Evolutionary conservation across 768 basidiomycete species (phyloP).

Genomic region (Russula brevipes): DNA sequence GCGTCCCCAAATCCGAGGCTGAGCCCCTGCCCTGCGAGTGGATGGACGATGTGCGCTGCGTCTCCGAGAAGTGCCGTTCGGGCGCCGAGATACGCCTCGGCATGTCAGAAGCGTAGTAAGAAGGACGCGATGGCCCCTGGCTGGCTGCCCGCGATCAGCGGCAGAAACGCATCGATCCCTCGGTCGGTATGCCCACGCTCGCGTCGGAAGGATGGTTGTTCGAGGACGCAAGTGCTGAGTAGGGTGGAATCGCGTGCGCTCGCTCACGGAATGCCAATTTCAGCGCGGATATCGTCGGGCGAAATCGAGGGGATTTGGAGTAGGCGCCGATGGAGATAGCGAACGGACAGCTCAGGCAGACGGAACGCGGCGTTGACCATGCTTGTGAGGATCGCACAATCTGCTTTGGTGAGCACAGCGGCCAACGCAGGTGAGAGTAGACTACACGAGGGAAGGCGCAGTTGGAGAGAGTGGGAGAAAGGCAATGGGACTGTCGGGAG

Average conservation of each 20-base stretch:
- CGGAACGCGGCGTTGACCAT: conserved; percentile 94
- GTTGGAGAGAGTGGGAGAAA: conserved; percentile 84
- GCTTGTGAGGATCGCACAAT: conserved; percentile 48
- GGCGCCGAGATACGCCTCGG: conserved; percentile 80
- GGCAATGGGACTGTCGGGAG: conserved; percentile 89
- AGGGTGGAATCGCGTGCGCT: conserved; percentile 57
- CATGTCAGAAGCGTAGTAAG: conserved; percentile 82
- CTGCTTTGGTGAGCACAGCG: too few relatives aligned
- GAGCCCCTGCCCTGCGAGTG: conserved; percentile 92
- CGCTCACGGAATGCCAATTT: conserved; percentile 70
- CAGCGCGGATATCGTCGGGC: conserved; percentile 46
- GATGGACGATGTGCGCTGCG: conserved; percentile 92
- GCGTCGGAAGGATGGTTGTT: conserved; percentile 28
- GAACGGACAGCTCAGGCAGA: conserved; percentile 66
- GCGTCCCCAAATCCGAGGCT: conserved; percentile 92
- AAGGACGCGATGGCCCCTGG: conserved; percentile 77
- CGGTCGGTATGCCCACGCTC: conserved; percentile 47
- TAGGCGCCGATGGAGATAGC: conserved; percentile 58
- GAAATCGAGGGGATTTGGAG: conserved; percentile 52
- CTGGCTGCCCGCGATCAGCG: conserved; percentile 67
- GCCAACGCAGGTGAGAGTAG: conserved; percentile 78
- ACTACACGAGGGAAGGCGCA: conserved; percentile 90
- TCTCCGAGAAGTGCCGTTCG: conserved; percentile 92
- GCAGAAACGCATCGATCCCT: conserved; percentile 64
- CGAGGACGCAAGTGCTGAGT: conserved; percentile 59